Evolutionary conservation across 331 rosid species (phyloP).

Genomic region (Quercus tomentella): DNA sequence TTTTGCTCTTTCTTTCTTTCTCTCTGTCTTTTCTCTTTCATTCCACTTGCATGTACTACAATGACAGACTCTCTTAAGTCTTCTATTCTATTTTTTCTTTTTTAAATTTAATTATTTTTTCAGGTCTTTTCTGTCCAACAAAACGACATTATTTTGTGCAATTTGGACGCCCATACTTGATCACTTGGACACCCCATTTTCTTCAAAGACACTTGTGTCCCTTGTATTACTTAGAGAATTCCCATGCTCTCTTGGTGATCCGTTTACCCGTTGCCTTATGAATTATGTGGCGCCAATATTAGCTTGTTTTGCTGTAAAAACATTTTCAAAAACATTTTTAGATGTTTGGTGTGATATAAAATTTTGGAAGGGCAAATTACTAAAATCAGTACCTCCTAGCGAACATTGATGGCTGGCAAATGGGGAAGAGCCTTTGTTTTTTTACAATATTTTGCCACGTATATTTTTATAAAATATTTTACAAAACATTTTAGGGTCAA

Average conservation of each 20-base stretch:
- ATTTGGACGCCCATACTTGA: neutral
- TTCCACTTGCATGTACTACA: constrained; percentile 14
- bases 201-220: constrained; percentile 10
- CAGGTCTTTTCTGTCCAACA: neutral
- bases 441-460: too few relatives aligned
- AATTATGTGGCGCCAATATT: too few relatives aligned
- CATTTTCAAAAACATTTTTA: too few relatives aligned
- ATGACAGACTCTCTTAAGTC: constrained; percentile 10
- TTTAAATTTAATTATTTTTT: neutral
- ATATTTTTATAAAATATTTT: too few relatives aligned
- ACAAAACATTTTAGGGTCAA: too few relatives aligned
- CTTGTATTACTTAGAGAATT: neutral
- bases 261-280: too few relatives aligned
- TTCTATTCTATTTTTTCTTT: neutral
- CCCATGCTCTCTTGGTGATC: neutral
- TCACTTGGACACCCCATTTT: neutral
- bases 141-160: constrained; percentile 10
- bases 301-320: too few relatives aligned
- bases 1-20: neutral
- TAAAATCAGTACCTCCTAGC: too few relatives aligned
- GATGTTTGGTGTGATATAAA: too few relatives aligned
- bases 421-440: too few relatives aligned
- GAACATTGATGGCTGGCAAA: too few relatives aligned
- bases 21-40: constrained; percentile 3
- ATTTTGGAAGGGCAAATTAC: too few relatives aligned